Base-by-base conservation (phyloP, 1,284 basidiomycete genomes). In the Trichosporon sp. region DNA sequence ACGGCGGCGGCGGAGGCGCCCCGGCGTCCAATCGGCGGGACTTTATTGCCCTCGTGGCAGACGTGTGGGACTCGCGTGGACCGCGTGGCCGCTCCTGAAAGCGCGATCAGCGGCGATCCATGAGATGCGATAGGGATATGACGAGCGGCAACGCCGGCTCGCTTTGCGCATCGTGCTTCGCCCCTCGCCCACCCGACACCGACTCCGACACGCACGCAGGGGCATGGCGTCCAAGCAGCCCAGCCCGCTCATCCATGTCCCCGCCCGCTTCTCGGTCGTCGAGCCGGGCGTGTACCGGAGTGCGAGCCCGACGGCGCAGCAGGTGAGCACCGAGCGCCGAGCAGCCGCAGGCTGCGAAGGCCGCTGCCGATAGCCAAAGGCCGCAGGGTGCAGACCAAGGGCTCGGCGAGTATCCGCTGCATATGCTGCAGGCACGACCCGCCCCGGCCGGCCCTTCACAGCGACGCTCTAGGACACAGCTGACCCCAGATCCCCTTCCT, bases 231-330 rank as follows among this genome's bases (percentile, higher is more conserved):
- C 74, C 11, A 79, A 78, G 66, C 72, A 72, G 38, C 65, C 75
- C 4, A 71, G 76, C 13, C 58, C 74, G 18, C 76, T 82, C 65
- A 78, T 82, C 56, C 77, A 79, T 29, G 76, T 78, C 7, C 81
- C 81, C 0, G 65, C 70, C 21, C 74, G 77, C n/a, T 82, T 80
- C 74, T 78, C 77, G 9, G 74, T 78, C 32, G 77, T 82, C 64
- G 81, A 82, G 69, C 74, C 75, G 38, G 79, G 80, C 42, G 77
- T 82, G 21, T 81, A 78, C 47, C 70, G 81, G 32, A 77, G 75
- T 60, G 79, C 80, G n/a, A 76, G 74, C 60, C 81, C 81, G 6
- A 80, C 79, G 1, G 71, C 77, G 18, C 38, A 78, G 23, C 78
- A 82, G 67, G 81, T 81, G 65, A 64, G 74, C 63, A 2, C 5